Conservation (phyloP, 202 grass and related monocot genomes). For the Setaria italica region DNA sequence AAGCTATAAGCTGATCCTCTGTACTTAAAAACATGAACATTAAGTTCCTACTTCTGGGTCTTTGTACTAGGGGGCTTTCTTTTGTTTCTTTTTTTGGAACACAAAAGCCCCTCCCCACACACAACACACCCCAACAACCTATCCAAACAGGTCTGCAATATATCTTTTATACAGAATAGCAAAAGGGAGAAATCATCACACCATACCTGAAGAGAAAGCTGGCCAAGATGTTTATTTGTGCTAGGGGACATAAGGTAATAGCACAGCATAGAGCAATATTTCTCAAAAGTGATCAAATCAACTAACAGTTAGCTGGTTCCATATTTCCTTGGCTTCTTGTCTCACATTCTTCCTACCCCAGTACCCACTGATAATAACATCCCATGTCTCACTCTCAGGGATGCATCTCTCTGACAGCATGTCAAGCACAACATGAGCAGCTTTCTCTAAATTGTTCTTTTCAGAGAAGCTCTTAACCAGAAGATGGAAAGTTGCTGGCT, state of each 20-base stretch:
- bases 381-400: constrained; percentile 75
- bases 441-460: constrained; percentile 65
- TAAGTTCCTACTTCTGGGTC: background rate
- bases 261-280: constrained; percentile 31
- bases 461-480: constrained; percentile 72
- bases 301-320: constrained; percentile 47
- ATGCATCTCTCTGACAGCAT: constrained; percentile 83
- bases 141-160: background rate
- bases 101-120: background rate
- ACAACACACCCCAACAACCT: background rate
- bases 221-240: background rate
- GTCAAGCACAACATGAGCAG: constrained; percentile 64
- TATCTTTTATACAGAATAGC: constrained; percentile 17
- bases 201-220: constrained; percentile 39
- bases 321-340: constrained; percentile 55
- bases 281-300: constrained; percentile 16
- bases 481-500: constrained; percentile 67
- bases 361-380: constrained; percentile 62
- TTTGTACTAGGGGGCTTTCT: background rate
- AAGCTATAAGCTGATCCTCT: background rate
- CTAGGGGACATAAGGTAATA: background rate
- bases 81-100: background rate
- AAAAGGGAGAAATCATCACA: background rate
- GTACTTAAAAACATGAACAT: background rate
- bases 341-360: constrained; percentile 63